phyloP scores from a whole-genome alignment of 768 basidiomycete genomes.

The Termitomyces sp. region DNA sequence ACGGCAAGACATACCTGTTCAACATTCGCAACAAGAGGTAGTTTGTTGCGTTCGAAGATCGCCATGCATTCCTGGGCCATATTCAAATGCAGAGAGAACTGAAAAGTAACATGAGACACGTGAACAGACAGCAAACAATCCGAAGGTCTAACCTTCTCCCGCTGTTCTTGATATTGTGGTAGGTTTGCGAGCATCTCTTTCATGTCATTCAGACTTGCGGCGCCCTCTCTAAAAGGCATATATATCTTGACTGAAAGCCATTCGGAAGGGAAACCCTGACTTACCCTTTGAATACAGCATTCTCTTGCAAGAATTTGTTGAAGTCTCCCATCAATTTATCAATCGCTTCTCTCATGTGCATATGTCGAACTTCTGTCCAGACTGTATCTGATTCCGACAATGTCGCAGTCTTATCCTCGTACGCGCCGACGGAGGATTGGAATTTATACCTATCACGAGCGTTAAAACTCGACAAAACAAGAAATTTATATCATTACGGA shows the following conservation, averaged over 20 bases:
- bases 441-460: slow-evolving; percentile 72
- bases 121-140: background rate
- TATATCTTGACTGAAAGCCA: slow-evolving; percentile 4
- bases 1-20: slow-evolving; percentile 63
- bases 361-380: slow-evolving; percentile 90
- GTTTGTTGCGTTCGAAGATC: slow-evolving; percentile 83
- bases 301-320: slow-evolving; percentile 88
- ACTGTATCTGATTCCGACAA: slow-evolving; percentile 86
- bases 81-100: slow-evolving; percentile 95
- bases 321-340: slow-evolving; percentile 97
- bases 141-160: slow-evolving; percentile 68
- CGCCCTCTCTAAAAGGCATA: slow-evolving; percentile 50
- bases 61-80: slow-evolving; percentile 99
- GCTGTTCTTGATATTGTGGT: slow-evolving; percentile 91
- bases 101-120: slow-evolving; percentile 1
- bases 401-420: slow-evolving; percentile 82
- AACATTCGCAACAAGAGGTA: slow-evolving; percentile 77
- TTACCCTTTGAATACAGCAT: slow-evolving; percentile 91
- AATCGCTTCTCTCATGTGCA: slow-evolving; percentile 99
- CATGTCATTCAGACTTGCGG: slow-evolving; percentile 92
- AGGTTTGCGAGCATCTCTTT: slow-evolving; percentile 97
- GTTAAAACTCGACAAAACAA: background rate
- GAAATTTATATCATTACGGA: slow-evolving; percentile 32
- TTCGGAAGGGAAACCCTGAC: slow-evolving; percentile 15
- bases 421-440: slow-evolving; percentile 78